phyloP scores from a whole-genome alignment of 495 filamentous ascomycete genomes.

The Usnea hakonensis region DNA sequence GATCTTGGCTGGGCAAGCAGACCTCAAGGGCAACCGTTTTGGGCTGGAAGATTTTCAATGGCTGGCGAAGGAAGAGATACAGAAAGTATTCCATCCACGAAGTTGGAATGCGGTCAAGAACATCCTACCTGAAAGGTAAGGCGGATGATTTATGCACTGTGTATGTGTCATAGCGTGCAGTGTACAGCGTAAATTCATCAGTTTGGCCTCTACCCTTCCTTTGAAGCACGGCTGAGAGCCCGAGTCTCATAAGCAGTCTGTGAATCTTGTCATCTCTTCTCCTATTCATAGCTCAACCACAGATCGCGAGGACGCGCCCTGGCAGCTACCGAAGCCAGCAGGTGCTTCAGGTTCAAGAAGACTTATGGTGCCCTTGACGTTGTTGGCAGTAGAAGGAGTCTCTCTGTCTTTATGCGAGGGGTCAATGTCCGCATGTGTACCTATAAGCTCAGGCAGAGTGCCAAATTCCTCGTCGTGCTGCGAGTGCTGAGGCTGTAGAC shows the following conservation, averaged over 20 bases:
- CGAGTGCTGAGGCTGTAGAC: slow-evolving; percentile 1
- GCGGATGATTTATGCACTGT: not conserved
- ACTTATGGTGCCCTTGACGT: not conserved
- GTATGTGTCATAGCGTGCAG: slow-evolving; percentile 1
- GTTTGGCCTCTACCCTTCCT: not conserved
- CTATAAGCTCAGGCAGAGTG: not conserved
- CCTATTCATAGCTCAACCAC: not conserved
- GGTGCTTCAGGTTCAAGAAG: not conserved
- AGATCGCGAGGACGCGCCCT: not conserved
- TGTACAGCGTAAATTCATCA: not conserved
- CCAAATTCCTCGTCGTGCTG: not conserved
- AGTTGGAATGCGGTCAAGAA: slow-evolving; percentile 71
- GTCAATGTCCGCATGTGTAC: not conserved
- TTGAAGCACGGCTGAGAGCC: not conserved
- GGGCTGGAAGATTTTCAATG: slow-evolving; percentile 80
- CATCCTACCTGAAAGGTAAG: slow-evolving; percentile 67
- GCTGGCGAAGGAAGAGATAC: slow-evolving; percentile 82
- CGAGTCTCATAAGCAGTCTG: not conserved
- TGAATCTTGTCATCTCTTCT: not conserved
- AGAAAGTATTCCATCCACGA: slow-evolving; percentile 47
- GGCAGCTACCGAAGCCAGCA: not conserved
- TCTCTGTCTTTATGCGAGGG: not conserved
- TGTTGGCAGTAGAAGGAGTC: not conserved
- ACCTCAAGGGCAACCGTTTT: slow-evolving; percentile 63
- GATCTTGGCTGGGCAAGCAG: slow-evolving; percentile 93